Evolutionary conservation across 2,329 filamentous ascomycete species (phyloP), one percentile per base, ranked within the genome.

Genomic region (Pseudogymnoascus sp.): DNA sequence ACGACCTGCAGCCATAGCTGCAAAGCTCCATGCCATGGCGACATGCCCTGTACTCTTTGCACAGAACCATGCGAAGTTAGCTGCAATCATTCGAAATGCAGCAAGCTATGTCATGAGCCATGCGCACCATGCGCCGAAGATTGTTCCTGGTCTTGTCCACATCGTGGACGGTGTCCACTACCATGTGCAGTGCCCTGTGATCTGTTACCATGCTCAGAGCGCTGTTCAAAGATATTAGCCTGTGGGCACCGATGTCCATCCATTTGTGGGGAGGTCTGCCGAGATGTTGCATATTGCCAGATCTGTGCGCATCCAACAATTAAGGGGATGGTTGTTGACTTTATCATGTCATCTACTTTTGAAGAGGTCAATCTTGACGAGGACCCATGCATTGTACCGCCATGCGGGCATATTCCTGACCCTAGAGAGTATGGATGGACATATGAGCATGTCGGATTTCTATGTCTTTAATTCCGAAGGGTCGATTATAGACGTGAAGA

Each of bases 371-470:
- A 89, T 66, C 69, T 89, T 0, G 72, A 87, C 38, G 76, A 84
- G 11, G 78, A 80, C 1, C 87, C 88, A 0, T 84, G 82, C 65
- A 79, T 90, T 22, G 79, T 90, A 58, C 82, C 82, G 0, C 72
- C 74, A 2, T 91, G 87, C 64, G 84, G 85, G 0, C 87, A 91
- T 69, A 79, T 89, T 89, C 65, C 74, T 86, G 59, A 87, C 84
- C 0, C 72, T 81, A 2, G 76, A 78, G 33, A 85, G 77, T 1
- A 80, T 90, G 74, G 87, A 90, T 70, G 82, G 81, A 0, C 73
- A 80, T 14, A 83, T 89, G 76, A 76, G 77, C 0, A 79, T 90
- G 74, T 64, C 67, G 2, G 72, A 75, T 1, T 74, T 80, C 64
- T 87, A 86, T 68, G 67, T 74, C 0, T 70, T 78, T 5, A 74